These are phyloP conservation scores for Pythium dissotocum DNA, from an alignment of 352 stramenopile genomes.

Conservation along the genomic window DNA sequence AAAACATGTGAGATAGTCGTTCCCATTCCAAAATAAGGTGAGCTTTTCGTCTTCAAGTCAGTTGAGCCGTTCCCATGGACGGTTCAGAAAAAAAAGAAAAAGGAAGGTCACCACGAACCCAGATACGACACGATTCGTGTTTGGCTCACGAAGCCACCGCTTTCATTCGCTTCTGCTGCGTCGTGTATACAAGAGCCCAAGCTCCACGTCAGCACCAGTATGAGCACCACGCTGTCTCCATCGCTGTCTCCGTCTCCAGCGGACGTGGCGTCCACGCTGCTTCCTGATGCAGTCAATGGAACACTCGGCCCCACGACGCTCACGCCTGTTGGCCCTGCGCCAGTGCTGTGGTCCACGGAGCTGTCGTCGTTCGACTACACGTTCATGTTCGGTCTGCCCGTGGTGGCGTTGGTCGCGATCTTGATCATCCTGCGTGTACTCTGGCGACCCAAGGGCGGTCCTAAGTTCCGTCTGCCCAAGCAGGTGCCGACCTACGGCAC, in stretches of 20 bases:
- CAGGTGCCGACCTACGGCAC: conserved; percentile 80
- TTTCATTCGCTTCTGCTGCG: neutral
- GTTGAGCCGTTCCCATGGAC: neutral
- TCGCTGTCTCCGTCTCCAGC: neutral
- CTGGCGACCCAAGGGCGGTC: conserved; percentile 66
- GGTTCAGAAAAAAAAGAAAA: conserved; percentile 3
- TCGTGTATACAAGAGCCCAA: neutral
- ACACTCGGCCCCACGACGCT: conserved; percentile 2
- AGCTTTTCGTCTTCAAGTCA: neutral
- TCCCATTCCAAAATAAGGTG: conserved; percentile 12
- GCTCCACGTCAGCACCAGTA: neutral
- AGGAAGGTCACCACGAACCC: neutral
- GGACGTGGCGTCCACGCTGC: neutral
- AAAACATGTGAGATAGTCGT: neutral
- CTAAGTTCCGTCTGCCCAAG: conserved; percentile 81
- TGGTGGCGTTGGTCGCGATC: conserved; percentile 57
- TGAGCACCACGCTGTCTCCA: conserved; percentile 1
- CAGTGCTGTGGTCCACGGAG: conserved; percentile 60
- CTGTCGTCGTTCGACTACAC: conserved; percentile 58
- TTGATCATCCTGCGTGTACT: conserved; percentile 70
- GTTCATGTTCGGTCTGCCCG: conserved; percentile 62
- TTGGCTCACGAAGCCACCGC: neutral
- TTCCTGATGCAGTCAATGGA: neutral
- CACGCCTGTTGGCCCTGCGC: conserved; percentile 1
- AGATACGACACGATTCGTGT: neutral